A percentile compares a stretch with the other conserved stretches of the same genome.
Conservation (phyloP, 768 basidiomycete genomes). For the Agaricus sinodeliciosus region DNA sequence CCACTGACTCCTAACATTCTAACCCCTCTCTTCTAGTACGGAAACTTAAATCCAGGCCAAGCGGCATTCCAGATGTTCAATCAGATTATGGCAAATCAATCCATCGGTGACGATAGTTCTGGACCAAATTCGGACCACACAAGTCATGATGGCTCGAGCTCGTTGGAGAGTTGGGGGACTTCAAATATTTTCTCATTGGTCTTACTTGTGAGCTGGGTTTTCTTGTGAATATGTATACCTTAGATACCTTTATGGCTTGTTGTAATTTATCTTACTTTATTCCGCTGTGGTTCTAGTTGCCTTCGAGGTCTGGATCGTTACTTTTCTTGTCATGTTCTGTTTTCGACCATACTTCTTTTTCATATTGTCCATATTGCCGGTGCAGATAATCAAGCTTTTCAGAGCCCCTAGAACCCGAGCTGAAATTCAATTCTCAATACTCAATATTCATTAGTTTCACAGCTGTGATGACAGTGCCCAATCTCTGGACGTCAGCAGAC, state of each 20-base stretch:
- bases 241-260: not conserved
- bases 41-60: constrained; percentile 29
- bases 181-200: not conserved
- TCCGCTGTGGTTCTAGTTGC: not conserved
- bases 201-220: not conserved
- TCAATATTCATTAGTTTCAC: no score
- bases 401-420: no score
- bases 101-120: not conserved
- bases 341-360: not conserved
- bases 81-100: constrained; percentile 22
- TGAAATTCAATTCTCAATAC: no score
- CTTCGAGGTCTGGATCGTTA: not conserved
- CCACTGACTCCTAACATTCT: not conserved
- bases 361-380: no score
- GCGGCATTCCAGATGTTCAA: constrained; percentile 37
- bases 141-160: not conserved
- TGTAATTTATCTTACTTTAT: not conserved
- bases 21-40: constrained; percentile 19
- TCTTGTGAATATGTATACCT: not conserved
- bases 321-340: not conserved
- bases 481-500: no score
- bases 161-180: not conserved
- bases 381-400: no score
- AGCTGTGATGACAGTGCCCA: no score
- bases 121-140: not conserved